phyloP scores from a whole-genome alignment of 2,329 filamentous ascomycete species.

The Mollisiaceae sp. region DNA sequence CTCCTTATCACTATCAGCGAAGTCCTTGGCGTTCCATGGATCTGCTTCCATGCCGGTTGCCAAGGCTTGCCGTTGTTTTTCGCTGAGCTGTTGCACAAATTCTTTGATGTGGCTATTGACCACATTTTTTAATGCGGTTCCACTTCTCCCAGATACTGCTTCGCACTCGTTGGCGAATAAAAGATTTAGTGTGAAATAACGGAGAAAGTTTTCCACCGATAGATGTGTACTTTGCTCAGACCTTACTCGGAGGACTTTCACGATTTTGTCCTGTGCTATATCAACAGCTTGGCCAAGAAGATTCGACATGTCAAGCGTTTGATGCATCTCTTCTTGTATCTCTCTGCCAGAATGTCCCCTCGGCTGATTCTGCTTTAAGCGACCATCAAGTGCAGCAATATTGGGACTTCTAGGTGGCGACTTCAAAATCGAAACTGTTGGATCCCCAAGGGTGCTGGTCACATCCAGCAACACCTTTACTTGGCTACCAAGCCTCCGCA shows the following conservation, averaged over 20 bases:
- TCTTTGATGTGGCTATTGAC: slow-evolving; percentile 84
- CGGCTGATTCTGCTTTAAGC: slow-evolving; percentile 24
- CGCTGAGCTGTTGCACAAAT: slow-evolving; percentile 74
- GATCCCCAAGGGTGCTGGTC: slow-evolving; percentile 65
- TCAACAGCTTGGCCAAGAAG: slow-evolving; percentile 82
- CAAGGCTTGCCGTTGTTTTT: slow-evolving; percentile 74
- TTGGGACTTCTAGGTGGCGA: slow-evolving; percentile 42
- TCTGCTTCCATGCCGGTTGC: slow-evolving; percentile 80
- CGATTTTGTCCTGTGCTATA: slow-evolving; percentile 76
- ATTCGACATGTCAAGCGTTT: slow-evolving; percentile 77
- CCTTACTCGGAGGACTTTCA: slow-evolving; percentile 77
- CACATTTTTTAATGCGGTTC: slow-evolving; percentile 75
- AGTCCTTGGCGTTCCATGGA: slow-evolving; percentile 80
- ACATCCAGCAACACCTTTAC: slow-evolving; percentile 95
- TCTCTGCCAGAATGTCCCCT: slow-evolving; percentile 33
- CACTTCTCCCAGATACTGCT: slow-evolving; percentile 79
- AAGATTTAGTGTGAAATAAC: slow-evolving; percentile 82
- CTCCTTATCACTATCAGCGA: slow-evolving; percentile 64
- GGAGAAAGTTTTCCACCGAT: slow-evolving; percentile 72
- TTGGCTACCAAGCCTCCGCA: slow-evolving; percentile 85
- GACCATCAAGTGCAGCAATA: slow-evolving; percentile 37
- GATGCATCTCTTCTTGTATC: slow-evolving; percentile 76
- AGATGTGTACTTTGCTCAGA: slow-evolving; percentile 74
- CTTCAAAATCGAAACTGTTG: slow-evolving; percentile 33
- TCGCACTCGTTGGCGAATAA: slow-evolving; percentile 88